phyloP scores from a whole-genome alignment of 768 basidiomycete genomes.

The Steccherinum ochraceum region DNA sequence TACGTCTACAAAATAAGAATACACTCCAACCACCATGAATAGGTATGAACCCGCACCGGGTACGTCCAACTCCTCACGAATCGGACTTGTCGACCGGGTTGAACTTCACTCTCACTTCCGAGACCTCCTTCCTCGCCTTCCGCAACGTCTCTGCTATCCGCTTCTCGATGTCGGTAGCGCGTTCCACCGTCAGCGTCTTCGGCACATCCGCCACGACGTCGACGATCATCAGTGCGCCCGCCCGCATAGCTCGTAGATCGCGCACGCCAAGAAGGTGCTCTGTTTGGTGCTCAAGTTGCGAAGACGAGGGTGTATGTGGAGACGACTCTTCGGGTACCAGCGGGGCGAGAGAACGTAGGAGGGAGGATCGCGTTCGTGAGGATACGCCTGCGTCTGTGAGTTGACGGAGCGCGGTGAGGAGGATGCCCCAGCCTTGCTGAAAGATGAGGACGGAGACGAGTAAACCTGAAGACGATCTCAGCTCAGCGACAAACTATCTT shows the following conservation, averaged over 20 bases:
- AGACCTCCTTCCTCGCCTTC: constrained; percentile 54
- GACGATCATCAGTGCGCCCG: constrained; percentile 77
- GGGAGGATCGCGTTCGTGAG: constrained; percentile 38
- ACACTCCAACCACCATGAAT: not conserved
- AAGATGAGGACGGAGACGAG: constrained; percentile 89
- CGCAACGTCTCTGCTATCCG: constrained; percentile 52
- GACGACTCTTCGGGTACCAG: constrained; percentile 31
- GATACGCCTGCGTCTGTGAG: constrained; percentile 82
- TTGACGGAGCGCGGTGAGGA: constrained; percentile 69
- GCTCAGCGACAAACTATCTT: not conserved
- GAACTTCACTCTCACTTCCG: constrained; percentile 69
- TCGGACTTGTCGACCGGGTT: constrained; percentile 28
- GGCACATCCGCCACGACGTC: constrained; percentile 77
- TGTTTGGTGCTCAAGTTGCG: constrained; percentile 7
- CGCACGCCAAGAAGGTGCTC: constrained; percentile 37
- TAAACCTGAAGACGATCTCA: constrained; percentile 39
- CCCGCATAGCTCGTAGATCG: constrained; percentile 65
- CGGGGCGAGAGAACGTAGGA: constrained; percentile 53
- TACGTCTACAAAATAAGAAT: not conserved
- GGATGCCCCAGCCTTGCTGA: constrained; percentile 63
- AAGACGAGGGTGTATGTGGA: constrained; percentile 1
- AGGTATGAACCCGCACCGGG: no score
- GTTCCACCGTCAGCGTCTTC: constrained; percentile 45
- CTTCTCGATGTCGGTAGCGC: constrained; percentile 55
- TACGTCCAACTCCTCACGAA: not conserved